A percentile compares a stretch with the other conserved stretches of the same genome.
These are phyloP conservation scores for Saccharomyces hybrid DNA, from an alignment of 1,139 yeast species.

Conservation along the genomic window DNA sequence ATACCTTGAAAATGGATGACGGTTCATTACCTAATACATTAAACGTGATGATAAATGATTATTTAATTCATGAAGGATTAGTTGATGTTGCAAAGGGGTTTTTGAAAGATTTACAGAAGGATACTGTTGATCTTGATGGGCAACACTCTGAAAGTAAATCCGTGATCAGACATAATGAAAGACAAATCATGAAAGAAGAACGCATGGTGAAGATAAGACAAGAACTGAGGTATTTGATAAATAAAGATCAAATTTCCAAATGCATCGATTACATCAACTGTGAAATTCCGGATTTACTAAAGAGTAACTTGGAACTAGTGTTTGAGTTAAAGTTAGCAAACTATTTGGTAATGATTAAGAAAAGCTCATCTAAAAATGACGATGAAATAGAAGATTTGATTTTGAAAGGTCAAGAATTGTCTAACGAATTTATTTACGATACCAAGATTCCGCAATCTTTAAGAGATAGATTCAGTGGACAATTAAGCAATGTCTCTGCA, in stretches of 20 bases:
- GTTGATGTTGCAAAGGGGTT: constrained; percentile 61
- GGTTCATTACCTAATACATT: constrained; percentile 38
- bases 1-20: constrained; percentile 25
- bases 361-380: constrained; percentile 31
- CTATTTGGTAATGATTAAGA: constrained; percentile 34
- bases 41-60: constrained; percentile 56
- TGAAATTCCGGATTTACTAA: constrained; percentile 43
- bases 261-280: constrained; percentile 39
- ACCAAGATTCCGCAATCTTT: constrained; percentile 19
- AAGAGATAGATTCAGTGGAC: constrained; percentile 28
- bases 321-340: constrained; percentile 49
- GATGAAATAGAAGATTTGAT: constrained; percentile 36
- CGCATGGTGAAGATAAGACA: constrained; percentile 46
- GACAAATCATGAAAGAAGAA: constrained; percentile 31
- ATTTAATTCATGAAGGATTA: constrained; percentile 68
- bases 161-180: constrained; percentile 24
- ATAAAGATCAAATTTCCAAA: constrained; percentile 41
- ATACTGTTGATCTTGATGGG: constrained; percentile 18
- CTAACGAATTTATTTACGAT: constrained; percentile 33
- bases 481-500: constrained; percentile 40
- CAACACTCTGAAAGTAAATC: constrained; percentile 17
- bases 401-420: constrained; percentile 42
- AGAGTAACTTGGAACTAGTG: constrained; percentile 37
- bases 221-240: constrained; percentile 40
- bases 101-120: constrained; percentile 38